Percentiles rank a stretch among this genome's conserved stretches.
These are phyloP conservation scores for Chytriomyces confervae DNA, from an alignment of 192 early-diverging fungal species.

Conservation along the genomic window DNA sequence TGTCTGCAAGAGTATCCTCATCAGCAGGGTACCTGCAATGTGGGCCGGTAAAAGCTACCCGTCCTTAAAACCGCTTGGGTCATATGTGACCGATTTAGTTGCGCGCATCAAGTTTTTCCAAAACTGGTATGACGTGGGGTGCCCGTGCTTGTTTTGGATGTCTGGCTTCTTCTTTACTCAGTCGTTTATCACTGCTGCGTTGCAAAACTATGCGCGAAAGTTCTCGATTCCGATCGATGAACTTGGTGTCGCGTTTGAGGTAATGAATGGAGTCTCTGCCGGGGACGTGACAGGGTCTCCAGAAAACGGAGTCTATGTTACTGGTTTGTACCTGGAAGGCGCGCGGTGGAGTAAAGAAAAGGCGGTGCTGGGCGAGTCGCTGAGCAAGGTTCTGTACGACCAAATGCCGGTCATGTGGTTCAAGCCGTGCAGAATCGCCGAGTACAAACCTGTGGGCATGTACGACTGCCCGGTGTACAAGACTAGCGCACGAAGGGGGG, in stretches of 20 bases:
- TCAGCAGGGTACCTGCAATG: constrained; percentile 59
- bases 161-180: constrained; percentile 73
- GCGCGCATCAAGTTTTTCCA: constrained; percentile 61
- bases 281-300: constrained; percentile 29
- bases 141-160: constrained; percentile 68
- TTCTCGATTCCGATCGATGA: constrained; percentile 68
- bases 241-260: constrained; percentile 61
- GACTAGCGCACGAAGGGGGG: constrained; percentile 65
- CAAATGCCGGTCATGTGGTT: constrained; percentile 69
- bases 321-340: constrained; percentile 63
- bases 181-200: constrained; percentile 68
- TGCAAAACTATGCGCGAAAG: constrained; percentile 69
- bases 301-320: constrained; percentile 61
- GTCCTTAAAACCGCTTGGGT: constrained; percentile 64
- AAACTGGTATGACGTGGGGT: constrained; percentile 62
- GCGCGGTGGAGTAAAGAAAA: constrained; percentile 59
- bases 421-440: constrained; percentile 55
- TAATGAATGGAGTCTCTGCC: constrained; percentile 43
- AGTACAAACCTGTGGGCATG: constrained; percentile 41
- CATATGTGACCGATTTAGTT: constrained; percentile 63
- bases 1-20: constrained; percentile 63
- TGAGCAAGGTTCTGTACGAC: constrained; percentile 65
- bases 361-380: constrained; percentile 57
- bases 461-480: constrained; percentile 71
- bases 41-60: constrained; percentile 71